A percentile compares a stretch with the other conserved stretches of the same genome.
Conservation (phyloP, 2,329 filamentous ascomycete species). For the Epicoccum sorghinum region DNA sequence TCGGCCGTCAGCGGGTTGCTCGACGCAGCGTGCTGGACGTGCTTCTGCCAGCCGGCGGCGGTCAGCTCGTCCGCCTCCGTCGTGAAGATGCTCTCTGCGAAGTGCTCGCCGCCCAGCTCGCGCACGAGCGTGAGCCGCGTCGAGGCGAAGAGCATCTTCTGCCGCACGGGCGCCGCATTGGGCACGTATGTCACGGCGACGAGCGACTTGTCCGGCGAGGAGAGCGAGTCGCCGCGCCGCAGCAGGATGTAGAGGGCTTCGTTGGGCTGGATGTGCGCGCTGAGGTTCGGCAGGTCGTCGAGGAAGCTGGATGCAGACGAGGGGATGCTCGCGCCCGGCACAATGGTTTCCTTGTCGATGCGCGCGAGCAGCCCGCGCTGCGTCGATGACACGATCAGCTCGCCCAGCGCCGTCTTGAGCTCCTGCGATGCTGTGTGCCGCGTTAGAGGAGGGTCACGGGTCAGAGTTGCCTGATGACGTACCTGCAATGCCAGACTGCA, state of each 20-base stretch:
- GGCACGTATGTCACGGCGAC: constrained; percentile 80
- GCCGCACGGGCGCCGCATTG: constrained; percentile 76
- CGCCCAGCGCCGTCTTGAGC: constrained; percentile 75
- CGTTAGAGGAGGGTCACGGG: background rate
- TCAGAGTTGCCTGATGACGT: constrained; percentile 21
- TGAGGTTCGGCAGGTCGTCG: constrained; percentile 67
- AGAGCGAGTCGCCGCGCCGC: constrained; percentile 63
- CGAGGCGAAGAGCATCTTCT: constrained; percentile 85
- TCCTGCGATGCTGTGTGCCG: constrained; percentile 68
- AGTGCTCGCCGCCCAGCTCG: constrained; percentile 79
- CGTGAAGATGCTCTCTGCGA: constrained; percentile 76
- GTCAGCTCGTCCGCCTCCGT: constrained; percentile 74
- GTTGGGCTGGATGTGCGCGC: constrained; percentile 68
- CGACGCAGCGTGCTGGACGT: constrained; percentile 68
- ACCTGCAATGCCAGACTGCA: constrained; percentile 84
- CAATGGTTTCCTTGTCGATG: constrained; percentile 71
- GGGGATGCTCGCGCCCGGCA: constrained; percentile 63
- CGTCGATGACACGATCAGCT: constrained; percentile 65
- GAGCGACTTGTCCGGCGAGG: constrained; percentile 52
- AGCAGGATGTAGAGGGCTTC: constrained; percentile 77
- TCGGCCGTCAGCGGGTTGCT: constrained; percentile 78
- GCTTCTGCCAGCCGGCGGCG: constrained; percentile 70
- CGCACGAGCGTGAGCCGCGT: constrained; percentile 77
- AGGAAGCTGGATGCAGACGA: constrained; percentile 62
- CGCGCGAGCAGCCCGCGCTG: constrained; percentile 74